These are phyloP conservation scores for Pichia cactophila DNA, from an alignment of 1,139 yeast species.

Conservation along the genomic window DNA sequence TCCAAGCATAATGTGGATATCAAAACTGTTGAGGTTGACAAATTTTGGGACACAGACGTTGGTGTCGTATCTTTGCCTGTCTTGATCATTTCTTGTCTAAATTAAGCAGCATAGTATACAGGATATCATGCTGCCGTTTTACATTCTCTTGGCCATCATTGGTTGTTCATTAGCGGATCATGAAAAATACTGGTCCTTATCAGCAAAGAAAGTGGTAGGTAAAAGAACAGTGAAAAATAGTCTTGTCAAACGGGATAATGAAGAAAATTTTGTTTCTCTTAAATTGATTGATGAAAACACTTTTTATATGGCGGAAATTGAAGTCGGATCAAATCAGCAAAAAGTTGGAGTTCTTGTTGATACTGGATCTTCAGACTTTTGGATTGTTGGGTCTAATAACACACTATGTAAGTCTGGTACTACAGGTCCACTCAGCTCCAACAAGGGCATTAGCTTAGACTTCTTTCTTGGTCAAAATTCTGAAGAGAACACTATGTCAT, in stretches of 20 bases:
- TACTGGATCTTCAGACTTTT: conserved; percentile 64
- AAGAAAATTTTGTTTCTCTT: conserved; percentile 32
- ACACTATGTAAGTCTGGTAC: conserved; percentile 23
- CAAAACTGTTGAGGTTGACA: neutral
- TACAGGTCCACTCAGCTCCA: conserved; percentile 3
- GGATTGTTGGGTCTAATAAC: conserved; percentile 38
- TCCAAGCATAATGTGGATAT: too few relatives aligned
- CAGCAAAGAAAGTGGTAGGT: conserved; percentile 4
- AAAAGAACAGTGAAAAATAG: neutral
- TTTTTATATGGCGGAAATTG: conserved; percentile 42
- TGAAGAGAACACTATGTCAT: neutral
- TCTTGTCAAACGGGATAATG: conserved; percentile 30
- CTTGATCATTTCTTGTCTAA: too few relatives aligned
- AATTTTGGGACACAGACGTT: neutral
- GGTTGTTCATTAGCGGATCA: conserved; percentile 1
- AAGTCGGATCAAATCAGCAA: conserved; percentile 52
- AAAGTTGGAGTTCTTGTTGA: conserved; percentile 49
- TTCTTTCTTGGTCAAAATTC: neutral
- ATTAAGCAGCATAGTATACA: neutral
- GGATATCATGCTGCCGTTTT: neutral
- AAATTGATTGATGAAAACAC: conserved; percentile 37
- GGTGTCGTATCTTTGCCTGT: neutral
- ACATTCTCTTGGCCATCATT: neutral
- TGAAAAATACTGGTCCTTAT: conserved; percentile 7
- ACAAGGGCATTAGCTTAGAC: conserved; percentile 7